A percentile compares a stretch with the other conserved stretches of the same genome.
These are phyloP conservation scores for peach (Prunus persica) DNA, from an alignment of 306 rosid genomes.

Conservation along the genomic window DNA sequence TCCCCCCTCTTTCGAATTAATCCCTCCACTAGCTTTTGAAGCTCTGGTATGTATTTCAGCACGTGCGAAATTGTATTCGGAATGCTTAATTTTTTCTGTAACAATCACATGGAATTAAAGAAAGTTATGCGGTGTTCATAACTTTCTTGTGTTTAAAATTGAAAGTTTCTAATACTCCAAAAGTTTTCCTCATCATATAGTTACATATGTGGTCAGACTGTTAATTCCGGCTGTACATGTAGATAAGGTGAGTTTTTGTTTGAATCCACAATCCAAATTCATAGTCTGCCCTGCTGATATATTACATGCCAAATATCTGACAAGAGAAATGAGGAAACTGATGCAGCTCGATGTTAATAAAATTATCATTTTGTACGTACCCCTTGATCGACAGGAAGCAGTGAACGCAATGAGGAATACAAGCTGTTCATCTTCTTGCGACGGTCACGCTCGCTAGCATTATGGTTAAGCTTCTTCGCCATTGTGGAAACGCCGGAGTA, in stretches of 20 bases:
- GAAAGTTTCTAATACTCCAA: too few species aligned
- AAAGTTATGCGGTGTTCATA: too few species aligned
- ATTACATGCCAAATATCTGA: not conserved
- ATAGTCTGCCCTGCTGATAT: too few species aligned
- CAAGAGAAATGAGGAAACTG: not conserved
- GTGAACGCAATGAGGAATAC: slow-evolving; percentile 66
- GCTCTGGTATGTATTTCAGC: slow-evolving; percentile 59
- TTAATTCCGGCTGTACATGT: too few species aligned
- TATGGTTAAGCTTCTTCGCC: slow-evolving; percentile 68
- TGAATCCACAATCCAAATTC: too few species aligned
- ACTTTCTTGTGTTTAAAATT: too few species aligned
- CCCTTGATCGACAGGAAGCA: slow-evolving; percentile 60
- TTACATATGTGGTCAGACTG: too few species aligned
- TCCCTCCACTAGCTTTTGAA: slow-evolving; percentile 52
- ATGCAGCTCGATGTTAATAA: not conserved
- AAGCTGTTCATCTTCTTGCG: slow-evolving; percentile 70
- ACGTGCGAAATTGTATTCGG: slow-evolving; percentile 57
- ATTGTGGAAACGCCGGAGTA: not conserved
- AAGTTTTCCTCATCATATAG: too few species aligned
- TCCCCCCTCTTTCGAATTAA: slow-evolving; percentile 48
- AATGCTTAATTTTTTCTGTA: slow-evolving; percentile 62
- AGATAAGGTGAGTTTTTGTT: too few species aligned
- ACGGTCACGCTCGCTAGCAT: slow-evolving; percentile 83
- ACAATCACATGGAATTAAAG: not conserved
- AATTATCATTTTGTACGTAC: slow-evolving; percentile 23